Base-by-base conservation (phyloP, 2,329 filamentous ascomycete genomes). In the Capronia coronata region DNA sequence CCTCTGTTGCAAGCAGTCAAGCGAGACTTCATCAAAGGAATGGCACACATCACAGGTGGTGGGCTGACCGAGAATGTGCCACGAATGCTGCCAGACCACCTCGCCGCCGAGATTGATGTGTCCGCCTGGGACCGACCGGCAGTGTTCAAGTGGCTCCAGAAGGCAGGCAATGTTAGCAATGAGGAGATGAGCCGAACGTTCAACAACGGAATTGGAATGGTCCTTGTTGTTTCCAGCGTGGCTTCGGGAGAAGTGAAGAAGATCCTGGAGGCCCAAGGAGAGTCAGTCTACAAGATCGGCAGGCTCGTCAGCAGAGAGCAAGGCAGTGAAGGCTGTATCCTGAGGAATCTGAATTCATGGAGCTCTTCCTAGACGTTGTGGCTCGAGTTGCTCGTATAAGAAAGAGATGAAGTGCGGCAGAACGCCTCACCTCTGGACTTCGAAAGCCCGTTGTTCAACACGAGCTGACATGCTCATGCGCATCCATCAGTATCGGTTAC, bases 41-140 rank as follows among this genome's bases (percentile, higher is more conserved):
- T 97, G 67, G 86, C 93, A 9, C 93, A 98, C 71, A 97, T 98
- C 71, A 98, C 93, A 0, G 93, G 93, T 43, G 93, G 93, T 54
- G 93, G 93, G 9, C 78, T 98, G 16, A 75, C 84, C 14, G 93
- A 98, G 71, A 98, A 98, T 67, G 84, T 98, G 21, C 93, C 93
- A 23, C 83, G 93, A 57, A 94, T 94, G 86, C 76, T 98, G 14
- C 93, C 93, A 1, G 68, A 77, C 27, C 74, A 82, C 39, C 79
- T 98, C 4, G 79, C 85, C 1, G 91, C 89, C 1, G 80, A 88
- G 64, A 82, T 98, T 48, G 85, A 95, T 62, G 85, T 86, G 40
- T 72, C 75, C 35, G 70, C 78, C 1, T 98, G 90, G 88, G 67
- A 80, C 21, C 75, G 89, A 37, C 88, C 86, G 0, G 71, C 78